These are phyloP conservation scores for Trametes polyzona DNA, from an alignment of 1,284 basidiomycete genomes.

Conservation along the genomic window DNA sequence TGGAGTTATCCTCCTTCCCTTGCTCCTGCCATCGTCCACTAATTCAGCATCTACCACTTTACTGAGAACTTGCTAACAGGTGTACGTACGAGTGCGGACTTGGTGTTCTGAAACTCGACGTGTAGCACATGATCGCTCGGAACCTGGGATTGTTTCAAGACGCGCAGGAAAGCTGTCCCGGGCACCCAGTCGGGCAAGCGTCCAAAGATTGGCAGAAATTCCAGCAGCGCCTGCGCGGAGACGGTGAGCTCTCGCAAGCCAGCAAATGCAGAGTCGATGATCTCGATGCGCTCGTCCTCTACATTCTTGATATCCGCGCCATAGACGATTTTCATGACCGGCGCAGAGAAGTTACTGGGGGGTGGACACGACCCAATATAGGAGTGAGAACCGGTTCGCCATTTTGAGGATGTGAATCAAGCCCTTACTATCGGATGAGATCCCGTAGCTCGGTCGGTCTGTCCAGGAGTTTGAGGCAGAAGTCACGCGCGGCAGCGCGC, in stretches of 20 bases:
- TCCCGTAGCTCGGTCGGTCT: background rate
- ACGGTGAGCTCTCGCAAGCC: constrained; percentile 9
- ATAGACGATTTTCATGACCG: constrained; percentile 17
- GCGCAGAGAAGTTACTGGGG: background rate
- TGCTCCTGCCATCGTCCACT: background rate
- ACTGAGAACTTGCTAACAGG: too few species aligned
- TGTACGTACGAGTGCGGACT: background rate
- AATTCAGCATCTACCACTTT: too few species aligned
- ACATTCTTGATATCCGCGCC: constrained; percentile 13
- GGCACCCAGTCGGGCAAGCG: constrained; percentile 32
- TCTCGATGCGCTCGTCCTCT: constrained; percentile 16
- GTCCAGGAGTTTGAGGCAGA: constrained; percentile 10
- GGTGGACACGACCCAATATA: background rate
- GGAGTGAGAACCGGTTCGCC: background rate
- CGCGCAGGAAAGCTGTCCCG: constrained; percentile 25
- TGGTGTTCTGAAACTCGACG: background rate
- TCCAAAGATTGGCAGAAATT: constrained; percentile 24
- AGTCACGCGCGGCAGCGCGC: background rate
- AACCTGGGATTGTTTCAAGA: constrained; percentile 28
- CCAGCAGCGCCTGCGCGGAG: constrained; percentile 21
- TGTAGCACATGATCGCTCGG: constrained; percentile 9
- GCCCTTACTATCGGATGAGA: constrained; percentile 8
- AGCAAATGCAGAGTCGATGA: constrained; percentile 16
- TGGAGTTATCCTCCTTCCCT: background rate
- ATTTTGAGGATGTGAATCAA: too few species aligned